Percentiles rank a stretch among this genome's conserved stretches.
Conservation (phyloP, 2,329 filamentous ascomycete species). For the Cladosporium sp. region DNA sequence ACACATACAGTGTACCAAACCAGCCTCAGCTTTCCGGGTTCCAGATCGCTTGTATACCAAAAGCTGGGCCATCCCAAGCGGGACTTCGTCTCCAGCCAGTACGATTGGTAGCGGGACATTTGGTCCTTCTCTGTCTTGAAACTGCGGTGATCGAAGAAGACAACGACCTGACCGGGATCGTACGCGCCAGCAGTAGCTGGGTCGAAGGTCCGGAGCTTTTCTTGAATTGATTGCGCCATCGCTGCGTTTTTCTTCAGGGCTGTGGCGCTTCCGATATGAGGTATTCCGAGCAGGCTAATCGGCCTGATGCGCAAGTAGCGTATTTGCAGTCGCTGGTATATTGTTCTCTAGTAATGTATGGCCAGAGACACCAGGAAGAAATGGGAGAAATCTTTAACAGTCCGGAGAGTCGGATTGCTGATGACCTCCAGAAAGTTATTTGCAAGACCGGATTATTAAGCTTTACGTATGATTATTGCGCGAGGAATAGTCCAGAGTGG, state of each 20-base stretch:
- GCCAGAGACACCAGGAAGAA: background rate
- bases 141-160: constrained; percentile 31
- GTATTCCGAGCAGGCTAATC: too few relatives aligned
- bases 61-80: constrained; percentile 24
- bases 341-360: background rate
- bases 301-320: too few relatives aligned
- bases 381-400: too few relatives aligned
- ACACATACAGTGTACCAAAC: constrained; percentile 28
- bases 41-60: constrained; percentile 21
- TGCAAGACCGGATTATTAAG: background rate
- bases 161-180: constrained; percentile 28
- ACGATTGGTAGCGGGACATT: constrained; percentile 22
- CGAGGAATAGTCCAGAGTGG: too few relatives aligned
- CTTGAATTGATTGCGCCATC: constrained; percentile 11
- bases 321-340: background rate
- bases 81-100: constrained; percentile 24
- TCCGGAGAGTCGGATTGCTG: background rate
- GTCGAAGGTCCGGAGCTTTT: constrained; percentile 22
- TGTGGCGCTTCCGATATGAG: too few relatives aligned
- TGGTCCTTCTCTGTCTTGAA: constrained; percentile 23
- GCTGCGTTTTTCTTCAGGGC: background rate
- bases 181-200: constrained; percentile 23
- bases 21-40: constrained; percentile 26
- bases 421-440: background rate
- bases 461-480: background rate